Percentiles rank a stretch among this genome's conserved stretches.
Evolutionary conservation across 208 protist genomes (phyloP).

Genomic region (Wallacemonas sp.): DNA sequence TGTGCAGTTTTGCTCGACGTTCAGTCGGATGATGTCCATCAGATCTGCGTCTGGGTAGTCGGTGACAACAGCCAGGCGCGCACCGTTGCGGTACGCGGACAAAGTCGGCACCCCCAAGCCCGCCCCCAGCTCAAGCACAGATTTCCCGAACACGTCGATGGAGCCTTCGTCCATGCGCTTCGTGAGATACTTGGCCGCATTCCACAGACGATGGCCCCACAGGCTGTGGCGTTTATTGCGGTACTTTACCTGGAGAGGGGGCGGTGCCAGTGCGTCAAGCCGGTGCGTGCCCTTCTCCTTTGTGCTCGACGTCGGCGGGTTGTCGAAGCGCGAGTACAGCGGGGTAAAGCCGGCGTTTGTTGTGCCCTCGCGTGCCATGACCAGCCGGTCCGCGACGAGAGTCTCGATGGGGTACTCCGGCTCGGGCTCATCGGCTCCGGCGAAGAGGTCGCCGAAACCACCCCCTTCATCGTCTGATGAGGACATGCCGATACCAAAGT

Average conservation of each 20-base stretch:
- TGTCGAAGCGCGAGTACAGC: slow-evolving; percentile 48
- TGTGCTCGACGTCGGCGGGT: not conserved
- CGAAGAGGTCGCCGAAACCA: slow-evolving; percentile 55
- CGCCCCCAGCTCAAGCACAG: slow-evolving; percentile 84
- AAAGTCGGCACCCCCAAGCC: slow-evolving; percentile 82
- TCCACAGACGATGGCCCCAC: slow-evolving; percentile 88
- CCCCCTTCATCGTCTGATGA: slow-evolving; percentile 41
- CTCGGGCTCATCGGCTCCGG: slow-evolving; percentile 13
- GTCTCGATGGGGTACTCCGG: slow-evolving; percentile 57
- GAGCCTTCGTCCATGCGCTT: slow-evolving; percentile 81
- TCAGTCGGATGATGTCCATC: slow-evolving; percentile 72
- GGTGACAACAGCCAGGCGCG: slow-evolving; percentile 62
- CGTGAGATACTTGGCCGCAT: slow-evolving; percentile 84
- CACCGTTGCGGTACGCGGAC: slow-evolving; percentile 70
- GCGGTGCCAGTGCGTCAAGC: slow-evolving; percentile 11
- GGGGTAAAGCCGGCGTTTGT: slow-evolving; percentile 55
- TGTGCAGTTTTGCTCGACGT: slow-evolving; percentile 71
- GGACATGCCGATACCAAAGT: slow-evolving; percentile 1
- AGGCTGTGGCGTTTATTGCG: slow-evolving; percentile 86
- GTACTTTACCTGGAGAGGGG: slow-evolving; percentile 52
- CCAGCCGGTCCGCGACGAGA: slow-evolving; percentile 41
- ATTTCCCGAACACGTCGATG: slow-evolving; percentile 69
- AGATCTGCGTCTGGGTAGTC: slow-evolving; percentile 84
- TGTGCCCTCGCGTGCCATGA: slow-evolving; percentile 35
- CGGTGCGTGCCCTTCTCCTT: slow-evolving; percentile 12